phyloP scores from a whole-genome alignment of 2,329 filamentous ascomycete genomes.

The Seiridium cupressi region DNA sequence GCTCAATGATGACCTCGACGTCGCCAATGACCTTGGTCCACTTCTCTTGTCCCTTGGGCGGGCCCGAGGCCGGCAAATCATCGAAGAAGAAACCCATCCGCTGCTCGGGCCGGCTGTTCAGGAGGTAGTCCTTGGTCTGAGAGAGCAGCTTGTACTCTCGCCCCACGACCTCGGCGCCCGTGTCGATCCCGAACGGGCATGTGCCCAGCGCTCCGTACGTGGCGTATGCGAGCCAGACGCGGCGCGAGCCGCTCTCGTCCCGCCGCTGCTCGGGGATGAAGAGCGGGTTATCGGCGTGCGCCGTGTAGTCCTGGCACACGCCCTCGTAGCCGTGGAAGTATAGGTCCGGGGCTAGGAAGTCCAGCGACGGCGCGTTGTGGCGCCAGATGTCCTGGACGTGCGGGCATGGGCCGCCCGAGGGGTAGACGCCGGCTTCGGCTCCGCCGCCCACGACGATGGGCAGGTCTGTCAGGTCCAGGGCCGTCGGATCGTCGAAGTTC shows the following conservation, averaged over 20 bases:
- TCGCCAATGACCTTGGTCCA: slow-evolving; percentile 21
- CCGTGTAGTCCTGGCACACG: slow-evolving; percentile 35
- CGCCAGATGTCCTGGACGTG: slow-evolving; percentile 27
- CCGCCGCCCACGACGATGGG: slow-evolving; percentile 19
- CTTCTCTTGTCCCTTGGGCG: slow-evolving; percentile 18
- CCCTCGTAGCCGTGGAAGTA: slow-evolving; percentile 46
- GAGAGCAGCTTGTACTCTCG: slow-evolving; percentile 30
- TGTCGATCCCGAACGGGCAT: slow-evolving; percentile 39
- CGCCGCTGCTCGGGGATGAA: slow-evolving; percentile 42
- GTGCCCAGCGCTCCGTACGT: slow-evolving; percentile 36
- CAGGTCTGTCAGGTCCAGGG: slow-evolving; percentile 23
- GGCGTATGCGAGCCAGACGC: slow-evolving; percentile 34
- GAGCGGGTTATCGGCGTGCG: slow-evolving; percentile 31
- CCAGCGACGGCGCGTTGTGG: slow-evolving; percentile 31
- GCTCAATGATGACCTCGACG: slow-evolving; percentile 27
- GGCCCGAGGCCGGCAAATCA: slow-evolving; percentile 17
- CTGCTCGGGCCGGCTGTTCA: slow-evolving; percentile 27
- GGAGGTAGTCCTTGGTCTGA: slow-evolving; percentile 24
- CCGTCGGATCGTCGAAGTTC: slow-evolving; percentile 12
- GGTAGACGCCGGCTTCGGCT: slow-evolving; percentile 16
- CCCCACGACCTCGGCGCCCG: slow-evolving; percentile 26
- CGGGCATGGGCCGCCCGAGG: slow-evolving; percentile 17
- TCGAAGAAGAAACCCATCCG: slow-evolving; percentile 38
- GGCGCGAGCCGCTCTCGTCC: slow-evolving; percentile 32
- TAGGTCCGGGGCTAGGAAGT: slow-evolving; percentile 45